Percentiles rank a stretch among this genome's conserved stretches.
Conservation (phyloP, 352 stramenopile genomes). For the Pythium sp. region DNA sequence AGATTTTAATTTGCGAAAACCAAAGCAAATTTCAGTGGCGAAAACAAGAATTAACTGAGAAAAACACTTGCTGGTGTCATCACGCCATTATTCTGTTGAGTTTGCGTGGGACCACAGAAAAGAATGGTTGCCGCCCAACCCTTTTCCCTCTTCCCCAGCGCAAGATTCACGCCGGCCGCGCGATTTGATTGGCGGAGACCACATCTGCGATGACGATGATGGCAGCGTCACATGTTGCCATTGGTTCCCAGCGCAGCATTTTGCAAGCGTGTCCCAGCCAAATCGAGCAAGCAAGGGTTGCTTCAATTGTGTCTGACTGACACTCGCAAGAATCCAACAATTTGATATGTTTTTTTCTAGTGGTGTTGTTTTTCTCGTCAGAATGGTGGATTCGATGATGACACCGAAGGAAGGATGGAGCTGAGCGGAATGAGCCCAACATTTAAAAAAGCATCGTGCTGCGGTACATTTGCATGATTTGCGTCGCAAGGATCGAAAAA, state of each 20-base stretch:
- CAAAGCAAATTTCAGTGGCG: neutral
- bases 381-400: neutral
- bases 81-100: neutral
- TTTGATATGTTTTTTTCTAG: neutral
- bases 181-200: neutral
- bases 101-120: neutral
- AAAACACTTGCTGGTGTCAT: neutral
- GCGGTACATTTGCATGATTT: neutral
- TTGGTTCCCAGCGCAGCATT: neutral
- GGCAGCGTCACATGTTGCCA: neutral
- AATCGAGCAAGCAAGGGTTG: neutral
- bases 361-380: neutral
- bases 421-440: neutral
- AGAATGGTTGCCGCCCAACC: neutral
- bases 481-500: neutral
- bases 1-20: neutral
- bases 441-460: neutral
- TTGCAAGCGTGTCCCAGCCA: neutral
- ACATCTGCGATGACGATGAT: neutral
- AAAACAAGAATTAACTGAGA: neutral
- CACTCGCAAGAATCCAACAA: neutral
- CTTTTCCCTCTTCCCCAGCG: neutral
- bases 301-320: neutral
- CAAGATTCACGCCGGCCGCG: neutral
- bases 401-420: neutral